phyloP scores from a whole-genome alignment of 495 filamentous ascomycete species.

The Penicillium samsonianum region DNA sequence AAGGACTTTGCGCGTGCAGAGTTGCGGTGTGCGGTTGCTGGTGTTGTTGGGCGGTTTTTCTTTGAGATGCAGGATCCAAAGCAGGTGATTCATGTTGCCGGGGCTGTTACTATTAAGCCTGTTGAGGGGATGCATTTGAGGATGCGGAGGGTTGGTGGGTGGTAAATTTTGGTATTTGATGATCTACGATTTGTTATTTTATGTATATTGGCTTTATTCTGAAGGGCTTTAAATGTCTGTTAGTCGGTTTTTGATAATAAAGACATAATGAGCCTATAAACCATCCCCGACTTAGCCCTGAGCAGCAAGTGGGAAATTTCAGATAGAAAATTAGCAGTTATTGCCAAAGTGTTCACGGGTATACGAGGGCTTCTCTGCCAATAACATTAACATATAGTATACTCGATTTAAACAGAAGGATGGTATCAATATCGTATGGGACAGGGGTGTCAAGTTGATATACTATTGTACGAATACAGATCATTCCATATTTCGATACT shows the following conservation, averaged over 20 bases:
- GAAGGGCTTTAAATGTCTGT: neutral
- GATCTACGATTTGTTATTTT: conserved; percentile 4
- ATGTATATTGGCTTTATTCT: neutral
- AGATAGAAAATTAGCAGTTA: neutral
- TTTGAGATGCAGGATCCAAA: conserved; percentile 62
- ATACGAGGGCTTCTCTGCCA: neutral
- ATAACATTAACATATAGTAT: neutral
- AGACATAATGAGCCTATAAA: too few relatives aligned
- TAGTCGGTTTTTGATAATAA: too few relatives aligned
- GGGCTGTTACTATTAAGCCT: conserved; percentile 66
- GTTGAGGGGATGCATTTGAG: conserved; percentile 63
- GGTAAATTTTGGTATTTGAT: conserved; percentile 44
- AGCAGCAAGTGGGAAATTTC: neutral
- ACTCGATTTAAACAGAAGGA: neutral
- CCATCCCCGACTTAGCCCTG: neutral
- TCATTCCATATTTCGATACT: neutral
- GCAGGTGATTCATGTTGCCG: conserved; percentile 59
- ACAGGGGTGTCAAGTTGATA: neutral
- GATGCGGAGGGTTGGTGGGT: conserved; percentile 61
- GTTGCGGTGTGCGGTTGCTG: conserved; percentile 38
- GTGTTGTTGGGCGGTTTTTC: conserved; percentile 37
- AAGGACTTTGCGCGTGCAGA: conserved; percentile 51
- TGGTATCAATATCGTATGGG: neutral
- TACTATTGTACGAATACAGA: too few relatives aligned
- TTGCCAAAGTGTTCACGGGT: neutral